Conservation (phyloP, 1,284 basidiomycete genomes). For the Trichosporon asahii region DNA sequence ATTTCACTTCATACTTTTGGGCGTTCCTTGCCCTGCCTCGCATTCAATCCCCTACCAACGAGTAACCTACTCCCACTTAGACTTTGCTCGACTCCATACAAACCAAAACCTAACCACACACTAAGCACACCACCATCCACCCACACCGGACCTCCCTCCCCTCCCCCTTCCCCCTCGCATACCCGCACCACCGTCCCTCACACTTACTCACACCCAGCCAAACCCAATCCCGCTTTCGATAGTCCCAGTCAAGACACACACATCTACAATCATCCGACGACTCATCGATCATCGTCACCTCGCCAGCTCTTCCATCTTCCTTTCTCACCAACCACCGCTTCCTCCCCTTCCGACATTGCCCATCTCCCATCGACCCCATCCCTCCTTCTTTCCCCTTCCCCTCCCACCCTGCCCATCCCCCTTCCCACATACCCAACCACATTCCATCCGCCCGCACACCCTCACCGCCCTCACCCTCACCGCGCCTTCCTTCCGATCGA, state of each 20-base stretch:
- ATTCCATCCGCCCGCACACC: constrained; percentile 1
- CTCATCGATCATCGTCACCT: constrained; percentile 1
- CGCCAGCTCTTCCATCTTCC: not conserved
- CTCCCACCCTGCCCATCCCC: not conserved
- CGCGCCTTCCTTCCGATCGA: not conserved
- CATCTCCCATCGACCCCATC: not conserved
- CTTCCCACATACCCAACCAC: constrained; percentile 11
- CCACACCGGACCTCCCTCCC: not conserved
- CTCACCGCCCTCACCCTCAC: not conserved
- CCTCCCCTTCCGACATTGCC: not conserved
- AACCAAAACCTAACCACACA: constrained; percentile 8
- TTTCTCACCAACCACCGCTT: not conserved
- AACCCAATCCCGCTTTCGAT: not conserved
- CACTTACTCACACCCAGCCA: constrained; percentile 4
- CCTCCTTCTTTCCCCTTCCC: not conserved
- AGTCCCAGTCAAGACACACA: not conserved
- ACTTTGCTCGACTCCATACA: constrained; percentile 8
- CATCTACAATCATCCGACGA: constrained; percentile 5
- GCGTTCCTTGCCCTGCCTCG: constrained; percentile 10
- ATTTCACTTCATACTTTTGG: constrained; percentile 12
- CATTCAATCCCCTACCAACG: constrained; percentile 10
- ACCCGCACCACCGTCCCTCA: not conserved
- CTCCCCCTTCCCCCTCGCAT: not conserved
- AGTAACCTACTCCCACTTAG: constrained; percentile 8
- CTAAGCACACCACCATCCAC: not conserved